A percentile compares a stretch with the other conserved stretches of the same genome.
Conservation (phyloP, 139 green algal genomes). For the Mesotaenium endlicherianum region DNA sequence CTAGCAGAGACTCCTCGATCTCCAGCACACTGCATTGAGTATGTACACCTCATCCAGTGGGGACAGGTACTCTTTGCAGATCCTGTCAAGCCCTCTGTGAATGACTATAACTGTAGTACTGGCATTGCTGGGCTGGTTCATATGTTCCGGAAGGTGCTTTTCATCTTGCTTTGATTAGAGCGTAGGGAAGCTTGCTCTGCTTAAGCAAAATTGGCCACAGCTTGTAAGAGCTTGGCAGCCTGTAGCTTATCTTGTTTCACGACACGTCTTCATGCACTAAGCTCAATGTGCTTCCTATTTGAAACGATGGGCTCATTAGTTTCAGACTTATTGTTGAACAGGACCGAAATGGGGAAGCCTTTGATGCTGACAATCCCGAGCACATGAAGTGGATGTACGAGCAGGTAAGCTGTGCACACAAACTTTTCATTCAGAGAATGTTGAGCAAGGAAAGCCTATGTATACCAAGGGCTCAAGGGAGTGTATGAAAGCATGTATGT, state of each 20-base stretch:
- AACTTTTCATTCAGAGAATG: too few relatives aligned
- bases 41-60: conserved; percentile 95
- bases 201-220: too few relatives aligned
- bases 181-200: too few relatives aligned
- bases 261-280: too few relatives aligned
- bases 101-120: background rate
- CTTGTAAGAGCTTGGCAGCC: too few relatives aligned
- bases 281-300: too few relatives aligned
- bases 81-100: background rate
- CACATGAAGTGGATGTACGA: conserved; percentile 96
- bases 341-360: conserved; percentile 74
- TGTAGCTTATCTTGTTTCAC: too few relatives aligned
- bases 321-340: too few relatives aligned
- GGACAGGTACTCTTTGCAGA: conserved; percentile 47
- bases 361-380: conserved; percentile 91
- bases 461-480: too few relatives aligned
- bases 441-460: too few relatives aligned
- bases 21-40: conserved; percentile 97
- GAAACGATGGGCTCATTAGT: too few relatives aligned
- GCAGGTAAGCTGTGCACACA: conserved; percentile 57
- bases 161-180: background rate
- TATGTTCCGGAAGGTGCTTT: background rate
- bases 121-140: background rate
- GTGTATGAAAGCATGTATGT: too few relatives aligned
- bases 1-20: conserved; percentile 75